A percentile compares a stretch with the other conserved stretches of the same genome.
These are phyloP conservation scores for Rhynchosporium graminicola DNA, from an alignment of 2,329 filamentous ascomycete genomes.

Conservation along the genomic window DNA sequence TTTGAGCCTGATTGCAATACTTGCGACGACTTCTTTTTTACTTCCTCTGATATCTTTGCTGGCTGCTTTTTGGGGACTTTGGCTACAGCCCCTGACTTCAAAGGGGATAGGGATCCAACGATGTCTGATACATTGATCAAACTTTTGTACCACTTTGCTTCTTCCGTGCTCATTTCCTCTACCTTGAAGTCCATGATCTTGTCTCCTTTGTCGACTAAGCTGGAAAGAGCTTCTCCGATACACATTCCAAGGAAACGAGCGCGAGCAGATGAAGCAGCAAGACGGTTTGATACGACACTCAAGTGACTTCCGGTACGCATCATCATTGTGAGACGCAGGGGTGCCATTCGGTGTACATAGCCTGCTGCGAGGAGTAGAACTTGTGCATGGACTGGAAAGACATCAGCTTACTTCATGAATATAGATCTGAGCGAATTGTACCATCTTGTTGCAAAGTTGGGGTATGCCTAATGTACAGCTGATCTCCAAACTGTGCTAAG, in stretches of 20 bases:
- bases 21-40: slow-evolving; percentile 37
- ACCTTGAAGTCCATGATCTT: slow-evolving; percentile 81
- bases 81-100: slow-evolving; percentile 42
- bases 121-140: slow-evolving; percentile 65
- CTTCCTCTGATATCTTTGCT: slow-evolving; percentile 33
- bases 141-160: slow-evolving; percentile 73
- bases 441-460: slow-evolving; percentile 88
- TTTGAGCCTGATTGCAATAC: slow-evolving; percentile 34
- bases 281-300: slow-evolving; percentile 78
- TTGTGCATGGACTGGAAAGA: slow-evolving; percentile 69
- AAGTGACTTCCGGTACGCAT: slow-evolving; percentile 74
- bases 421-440: slow-evolving; percentile 42
- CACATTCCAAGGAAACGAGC: slow-evolving; percentile 86
- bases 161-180: slow-evolving; percentile 72
- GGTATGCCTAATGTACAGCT: slow-evolving; percentile 82
- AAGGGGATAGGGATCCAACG: slow-evolving; percentile 56
- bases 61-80: slow-evolving; percentile 25
- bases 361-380: slow-evolving; percentile 75
- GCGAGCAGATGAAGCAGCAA: slow-evolving; percentile 72
- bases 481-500: slow-evolving; percentile 77
- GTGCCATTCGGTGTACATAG: slow-evolving; percentile 67
- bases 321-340: slow-evolving; percentile 66
- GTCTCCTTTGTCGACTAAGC: slow-evolving; percentile 61
- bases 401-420: slow-evolving; percentile 6
- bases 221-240: slow-evolving; percentile 72